A percentile compares a stretch with the other conserved stretches of the same genome.
Evolutionary conservation across 2,329 filamentous ascomycete species (phyloP).

Genomic region (Fusarium sacchari): DNA sequence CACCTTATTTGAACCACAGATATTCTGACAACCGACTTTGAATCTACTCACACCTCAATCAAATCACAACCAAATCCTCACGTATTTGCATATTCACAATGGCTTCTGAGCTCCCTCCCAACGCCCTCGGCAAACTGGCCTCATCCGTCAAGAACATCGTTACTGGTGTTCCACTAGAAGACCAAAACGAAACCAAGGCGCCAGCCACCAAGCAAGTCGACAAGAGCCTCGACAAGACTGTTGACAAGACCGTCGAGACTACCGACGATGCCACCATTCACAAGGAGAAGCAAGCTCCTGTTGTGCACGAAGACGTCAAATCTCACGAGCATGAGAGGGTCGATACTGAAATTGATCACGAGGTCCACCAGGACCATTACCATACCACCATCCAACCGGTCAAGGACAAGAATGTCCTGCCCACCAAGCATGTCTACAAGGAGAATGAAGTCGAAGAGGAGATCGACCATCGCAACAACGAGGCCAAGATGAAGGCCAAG

Average conservation of each 20-base stretch:
- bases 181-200: neutral
- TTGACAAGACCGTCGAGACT: conserved; percentile 17
- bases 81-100: neutral
- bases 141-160: neutral
- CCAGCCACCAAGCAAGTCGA: neutral
- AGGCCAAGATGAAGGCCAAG: conserved; percentile 14
- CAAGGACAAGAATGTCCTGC: conserved; percentile 23
- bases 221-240: conserved; percentile 3
- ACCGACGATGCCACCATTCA: conserved; percentile 16
- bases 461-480: conserved; percentile 22
- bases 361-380: conserved; percentile 25
- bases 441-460: conserved; percentile 23
- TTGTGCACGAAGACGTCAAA: conserved; percentile 26
- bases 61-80: neutral
- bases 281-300: conserved; percentile 20
- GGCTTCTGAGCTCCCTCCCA: neutral
- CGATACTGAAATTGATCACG: conserved; percentile 21
- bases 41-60: no score
- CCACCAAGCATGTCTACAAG: conserved; percentile 26
- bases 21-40: neutral
- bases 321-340: conserved; percentile 26
- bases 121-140: neutral
- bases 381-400: conserved; percentile 28
- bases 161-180: neutral
- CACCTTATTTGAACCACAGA: neutral